Percentiles rank a stretch among this genome's conserved stretches.
Conservation (phyloP, 345 rosid genomes). For the Excoecaria agallocha region DNA sequence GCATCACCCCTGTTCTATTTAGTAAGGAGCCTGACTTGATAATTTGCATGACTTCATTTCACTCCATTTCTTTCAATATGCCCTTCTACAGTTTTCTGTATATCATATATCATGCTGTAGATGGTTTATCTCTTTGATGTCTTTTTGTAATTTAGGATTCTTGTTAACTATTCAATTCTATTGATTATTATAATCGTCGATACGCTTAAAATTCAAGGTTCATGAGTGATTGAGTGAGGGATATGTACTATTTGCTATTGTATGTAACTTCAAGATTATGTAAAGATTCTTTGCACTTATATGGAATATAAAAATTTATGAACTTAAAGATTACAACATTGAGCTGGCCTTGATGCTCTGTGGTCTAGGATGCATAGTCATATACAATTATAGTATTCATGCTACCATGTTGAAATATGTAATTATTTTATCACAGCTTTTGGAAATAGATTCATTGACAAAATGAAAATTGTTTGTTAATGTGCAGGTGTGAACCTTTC, state of each 20-base stretch:
- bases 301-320: not conserved
- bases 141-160: not conserved
- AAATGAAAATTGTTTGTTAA: slow-evolving; percentile 11
- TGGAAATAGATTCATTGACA: slow-evolving; percentile 7
- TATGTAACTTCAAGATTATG: not conserved
- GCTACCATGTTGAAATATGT: not conserved
- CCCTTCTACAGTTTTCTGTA: not conserved
- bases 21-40: not conserved
- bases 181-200: not conserved
- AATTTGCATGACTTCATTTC: not conserved
- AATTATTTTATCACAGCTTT: slow-evolving; percentile 11
- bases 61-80: not conserved
- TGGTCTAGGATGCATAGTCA: not conserved
- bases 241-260: not conserved
- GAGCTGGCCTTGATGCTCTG: not conserved
- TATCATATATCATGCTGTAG: not conserved
- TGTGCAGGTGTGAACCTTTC: slow-evolving; percentile 89
- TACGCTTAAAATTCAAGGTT: not conserved
- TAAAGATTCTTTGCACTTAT: not conserved
- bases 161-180: not conserved
- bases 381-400: not conserved
- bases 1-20: not conserved
- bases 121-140: not conserved
- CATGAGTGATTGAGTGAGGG: not conserved
- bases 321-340: not conserved